Base-by-base conservation (phyloP, 352 stramenopile species). In the Globisporangium abappressorium region DNA sequence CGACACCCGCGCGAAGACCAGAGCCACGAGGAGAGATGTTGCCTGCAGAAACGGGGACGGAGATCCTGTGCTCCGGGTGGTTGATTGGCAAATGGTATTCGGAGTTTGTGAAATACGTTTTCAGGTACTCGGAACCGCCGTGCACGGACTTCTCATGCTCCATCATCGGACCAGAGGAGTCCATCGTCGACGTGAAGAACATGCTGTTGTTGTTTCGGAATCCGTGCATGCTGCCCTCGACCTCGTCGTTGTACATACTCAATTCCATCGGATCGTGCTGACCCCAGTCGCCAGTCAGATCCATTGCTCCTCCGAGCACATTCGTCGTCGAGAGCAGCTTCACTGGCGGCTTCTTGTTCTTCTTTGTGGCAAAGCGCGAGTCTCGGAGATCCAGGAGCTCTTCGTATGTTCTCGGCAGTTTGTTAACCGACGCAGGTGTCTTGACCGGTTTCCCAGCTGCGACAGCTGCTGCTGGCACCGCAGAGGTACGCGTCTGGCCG, bases 351-450 rank as follows among this genome's bases (percentile, higher is more conserved):
- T 91, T 91, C 69, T 90, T 91, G 73, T 86, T 91, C 71, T 92
- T 94, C 74, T 88, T 92, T 49, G 82, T 92, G 26, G 80, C 82
- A 49, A 92, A 92, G 5, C 86, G 82, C 22, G 83, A 87, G 64
- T 94, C 86, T 15, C 86, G 76, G 66, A 91, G 73, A 15, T 89
- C 81, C 11, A 94, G 65, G 15, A 94, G 74, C 57, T 93, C 83
- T 47, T 92, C 82, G 59, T 94, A 94, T 9, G 86, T 94, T 5
- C 86, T 70, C 3, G 86, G 86, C 20, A 92, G 63, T 59, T 89
- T 89, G 36, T 84, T 89, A 0, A 66, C 66, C 20, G 73, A 24
- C 5, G 65, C 47, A 1, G 74, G 66, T 0, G 70, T 66, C 53
- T 87, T 91, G 53, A 57, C 75, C 20, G 73, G 72, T 72, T 90